Percentiles rank a stretch among this genome's conserved stretches.
These are phyloP conservation scores for Lachnum nothofagi DNA, from an alignment of 2,329 filamentous ascomycete genomes.

Conservation along the genomic window DNA sequence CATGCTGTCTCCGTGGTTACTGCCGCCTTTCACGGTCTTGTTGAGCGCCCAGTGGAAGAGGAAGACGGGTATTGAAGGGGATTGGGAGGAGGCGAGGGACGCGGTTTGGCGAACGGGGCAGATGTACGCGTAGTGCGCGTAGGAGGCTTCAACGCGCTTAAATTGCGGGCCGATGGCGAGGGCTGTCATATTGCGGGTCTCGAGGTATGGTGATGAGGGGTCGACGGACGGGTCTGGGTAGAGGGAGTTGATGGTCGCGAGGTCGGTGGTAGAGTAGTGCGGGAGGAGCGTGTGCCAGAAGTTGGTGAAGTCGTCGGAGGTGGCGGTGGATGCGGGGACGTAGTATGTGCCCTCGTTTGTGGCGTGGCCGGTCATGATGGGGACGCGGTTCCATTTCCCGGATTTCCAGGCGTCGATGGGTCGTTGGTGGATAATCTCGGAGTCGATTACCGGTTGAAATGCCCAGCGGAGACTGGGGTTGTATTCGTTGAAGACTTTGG, in stretches of 20 bases:
- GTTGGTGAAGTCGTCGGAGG: slow-evolving; percentile 46
- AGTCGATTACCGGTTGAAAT: slow-evolving; percentile 65
- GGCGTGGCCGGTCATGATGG: slow-evolving; percentile 63
- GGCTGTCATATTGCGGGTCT: slow-evolving; percentile 28
- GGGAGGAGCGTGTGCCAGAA: slow-evolving; percentile 61
- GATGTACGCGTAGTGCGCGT: slow-evolving; percentile 60
- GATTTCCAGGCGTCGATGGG: slow-evolving; percentile 53
- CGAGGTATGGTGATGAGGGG: slow-evolving; percentile 37
- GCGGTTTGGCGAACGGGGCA: slow-evolving; percentile 58
- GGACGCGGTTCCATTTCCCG: slow-evolving; percentile 48
- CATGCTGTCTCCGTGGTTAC: slow-evolving; percentile 42
- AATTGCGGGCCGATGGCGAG: slow-evolving; percentile 47
- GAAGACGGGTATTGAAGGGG: slow-evolving; percentile 35
- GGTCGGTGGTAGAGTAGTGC: slow-evolving; percentile 45
- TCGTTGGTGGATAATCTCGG: slow-evolving; percentile 49
- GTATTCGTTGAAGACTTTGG: slow-evolving; percentile 41
- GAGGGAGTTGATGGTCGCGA: slow-evolving; percentile 49
- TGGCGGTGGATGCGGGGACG: slow-evolving; percentile 42
- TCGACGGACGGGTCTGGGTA: slow-evolving; percentile 55
- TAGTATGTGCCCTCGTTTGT: slow-evolving; percentile 64
- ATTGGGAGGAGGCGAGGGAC: slow-evolving; percentile 33
- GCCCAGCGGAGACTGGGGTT: slow-evolving; percentile 47
- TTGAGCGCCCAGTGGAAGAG: slow-evolving; percentile 55
- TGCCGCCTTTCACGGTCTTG: slow-evolving; percentile 28
- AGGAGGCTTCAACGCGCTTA: slow-evolving; percentile 53